Base-by-base conservation (phyloP, 305 asterid genomes). In the Nicotiana rustica region DNA sequence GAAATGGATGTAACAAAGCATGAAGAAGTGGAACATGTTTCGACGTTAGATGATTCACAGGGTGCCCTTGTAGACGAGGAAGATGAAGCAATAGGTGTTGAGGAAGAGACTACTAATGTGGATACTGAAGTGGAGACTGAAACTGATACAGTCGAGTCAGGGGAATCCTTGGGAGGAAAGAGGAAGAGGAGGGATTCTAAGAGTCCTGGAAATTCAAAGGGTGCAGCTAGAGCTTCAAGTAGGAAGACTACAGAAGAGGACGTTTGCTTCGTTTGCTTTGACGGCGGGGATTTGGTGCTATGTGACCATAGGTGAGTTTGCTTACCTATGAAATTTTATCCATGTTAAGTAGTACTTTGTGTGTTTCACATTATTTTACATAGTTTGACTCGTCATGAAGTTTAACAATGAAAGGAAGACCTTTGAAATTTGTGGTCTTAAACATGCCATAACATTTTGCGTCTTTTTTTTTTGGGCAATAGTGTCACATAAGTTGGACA, bases 211-310 rank as follows among this genome's bases (percentile, higher is more conserved):
- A 83, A 81, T 66, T 83, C 92, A 41, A 96, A 88, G 87, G 67
- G 87, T 64, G 67, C 87, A 2, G 69, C 89, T 71, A 93, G 84
- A 87, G 83, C 93, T 79, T 82, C 90, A 62, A 81, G 91, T 68
- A 89, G 86, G 90, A 93, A 92, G 92, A 79, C 84, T 1, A 88
- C 85, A 35, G 98, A 89, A 56, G 99, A 97, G 81, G 99, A 97
- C 84, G 99, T 97, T 80, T 97, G 99, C 86, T 95, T 97, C 91
- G 92, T 97, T 86, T 97, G 99, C 93, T 97, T 97, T 84, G 99
- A 97, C 87, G 99, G 99, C 67, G 99, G 99, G 73, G 92, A 92
- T 70, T 98, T 97, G n/a, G 95, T 95, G 81, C 88, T 97, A 55
- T 95, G 99, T 88, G 98, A 93, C 85, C 94, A 96, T 18, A 90